Base-by-base conservation (phyloP, 257 asterid genomes). In the Solanum sitiens region DNA sequence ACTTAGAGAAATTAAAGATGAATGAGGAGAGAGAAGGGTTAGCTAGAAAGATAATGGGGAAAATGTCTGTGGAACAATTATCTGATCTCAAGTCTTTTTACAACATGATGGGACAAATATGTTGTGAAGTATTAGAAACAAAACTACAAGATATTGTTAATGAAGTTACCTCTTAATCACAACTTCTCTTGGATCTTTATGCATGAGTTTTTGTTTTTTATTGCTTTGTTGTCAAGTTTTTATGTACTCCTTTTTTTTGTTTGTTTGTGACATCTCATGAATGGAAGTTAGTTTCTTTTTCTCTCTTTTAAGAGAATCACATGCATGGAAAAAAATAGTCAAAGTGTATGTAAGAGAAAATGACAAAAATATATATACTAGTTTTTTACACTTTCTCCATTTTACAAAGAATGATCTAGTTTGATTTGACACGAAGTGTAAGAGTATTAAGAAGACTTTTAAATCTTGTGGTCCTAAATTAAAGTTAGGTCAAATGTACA, bases 71-170 rank as follows among this genome's bases (percentile, higher is more conserved):
- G 70, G 93, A 92, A 42, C 93, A 90, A 45, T 35, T 91, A 14
- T 90, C 90, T n/a, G 93, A 91, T 88, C 85, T 91, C n/a, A 63
- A 79, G 77, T 90, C 90, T 7, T 90, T 92, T 45, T 92, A 92
- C 83, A 91, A 71, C 25, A 90, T 87, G 93, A 91, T 91, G 93
- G 90, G 90, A 45, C 88, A 89, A 84, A 88, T 91, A 42, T 90
- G 90, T 67, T 90, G 93, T 0, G 93, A 92, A 72, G 89, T 90
- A 8, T 88, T 91, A 89, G 93, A 91, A 68, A 86, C 56, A 77
- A 93, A 93, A 75, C 88, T 87, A 4, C 88, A 76, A 23, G 89
- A 73, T 83, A 21, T 90, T 11, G 90, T 89, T 80, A 87, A 77
- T 83, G 91, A 91, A 84, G 87, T 77, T 84, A 61, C 91, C 21